phyloP scores from a whole-genome alignment of 2,329 filamentous ascomycete genomes.

The Leptographium galeiforme region DNA sequence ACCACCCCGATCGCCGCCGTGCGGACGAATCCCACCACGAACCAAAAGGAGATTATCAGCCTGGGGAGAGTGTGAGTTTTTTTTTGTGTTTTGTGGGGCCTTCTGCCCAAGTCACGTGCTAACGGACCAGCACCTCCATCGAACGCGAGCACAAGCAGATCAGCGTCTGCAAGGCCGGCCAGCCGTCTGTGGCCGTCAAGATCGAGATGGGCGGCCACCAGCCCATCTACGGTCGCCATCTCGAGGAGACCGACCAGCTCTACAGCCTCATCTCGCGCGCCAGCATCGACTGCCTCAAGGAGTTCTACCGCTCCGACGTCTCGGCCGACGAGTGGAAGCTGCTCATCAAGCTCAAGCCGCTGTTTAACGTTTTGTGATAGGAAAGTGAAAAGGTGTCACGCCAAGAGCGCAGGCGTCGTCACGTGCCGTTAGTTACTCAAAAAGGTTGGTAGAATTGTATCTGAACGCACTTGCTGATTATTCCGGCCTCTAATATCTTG shows the following conservation, averaged over 20 bases:
- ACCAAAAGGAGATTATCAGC: constrained; percentile 68
- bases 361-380: constrained; percentile 71
- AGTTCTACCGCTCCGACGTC: constrained; percentile 83
- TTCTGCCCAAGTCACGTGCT: not conserved
- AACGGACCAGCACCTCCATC: constrained; percentile 61
- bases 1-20: constrained; percentile 85
- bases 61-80: constrained; percentile 81
- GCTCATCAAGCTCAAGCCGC: constrained; percentile 86
- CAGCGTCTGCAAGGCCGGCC: constrained; percentile 81
- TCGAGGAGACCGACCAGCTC: constrained; percentile 79
- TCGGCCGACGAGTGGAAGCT: constrained; percentile 87
- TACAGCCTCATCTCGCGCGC: constrained; percentile 79
- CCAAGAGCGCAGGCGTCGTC: too few relatives aligned
- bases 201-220: constrained; percentile 89
- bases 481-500: too few relatives aligned
- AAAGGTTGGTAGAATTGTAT: not conserved
- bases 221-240: constrained; percentile 84
- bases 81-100: not conserved
- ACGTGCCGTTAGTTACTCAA: not conserved
- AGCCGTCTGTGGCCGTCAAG: constrained; percentile 95
- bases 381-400: too few relatives aligned
- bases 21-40: constrained; percentile 66
- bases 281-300: constrained; percentile 90
- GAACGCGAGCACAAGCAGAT: constrained; percentile 97
- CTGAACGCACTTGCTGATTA: too few relatives aligned